Base-by-base conservation (phyloP, 768 basidiomycete species). In the Gyrodon lividus region DNA sequence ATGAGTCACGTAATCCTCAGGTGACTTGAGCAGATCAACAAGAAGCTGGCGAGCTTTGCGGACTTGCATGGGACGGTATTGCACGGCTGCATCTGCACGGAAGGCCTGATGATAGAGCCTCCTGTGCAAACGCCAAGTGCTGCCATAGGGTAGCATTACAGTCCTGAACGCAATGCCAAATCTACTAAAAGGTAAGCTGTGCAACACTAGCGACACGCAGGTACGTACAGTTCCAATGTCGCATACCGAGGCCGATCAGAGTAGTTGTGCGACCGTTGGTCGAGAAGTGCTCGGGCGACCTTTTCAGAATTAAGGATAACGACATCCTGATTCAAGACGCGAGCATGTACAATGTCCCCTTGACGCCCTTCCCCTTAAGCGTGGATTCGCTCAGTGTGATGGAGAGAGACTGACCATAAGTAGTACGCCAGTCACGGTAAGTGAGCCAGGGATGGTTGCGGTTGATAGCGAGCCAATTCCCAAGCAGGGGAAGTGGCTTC, bases 381-480 rank as follows among this genome's bases (percentile, higher is more conserved):
- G 6, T 24, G 14, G 39, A 13, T 23, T 16, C 2, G 7, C 8
- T 5, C 5, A 2, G 6, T 46, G 3, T 14, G 31, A 22, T 22
- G 37, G 20, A 19, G 28, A 35, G 19, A 12, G 2, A 40, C 55
- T 45, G 38, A 62, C 66, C 66, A 45, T 66, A 68, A 6, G 37
- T 47, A 24, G 59, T 58, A 23, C 56, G 46, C 66, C 64, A 67
- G 31, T 58, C 51, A 12, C 52, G 51, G 38, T 63, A 67, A 14
- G 56, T 58, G 38, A 63, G 56, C 69, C 70, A 70, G 33, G 65
- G 66, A 30, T 62, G 58, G 2, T 52, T 44, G 52, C 31, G 63
- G 12, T 73, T 68, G 41, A 79, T 65, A 55, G 76, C 70, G 45
- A 71, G 69, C 31, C 80, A 52, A 60, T 80, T 78, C 9, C 80